Percentiles rank a stretch among this genome's conserved stretches.
These are phyloP conservation scores for Solanum etuberosum DNA, from an alignment of 257 asterid genomes.

Conservation along the genomic window DNA sequence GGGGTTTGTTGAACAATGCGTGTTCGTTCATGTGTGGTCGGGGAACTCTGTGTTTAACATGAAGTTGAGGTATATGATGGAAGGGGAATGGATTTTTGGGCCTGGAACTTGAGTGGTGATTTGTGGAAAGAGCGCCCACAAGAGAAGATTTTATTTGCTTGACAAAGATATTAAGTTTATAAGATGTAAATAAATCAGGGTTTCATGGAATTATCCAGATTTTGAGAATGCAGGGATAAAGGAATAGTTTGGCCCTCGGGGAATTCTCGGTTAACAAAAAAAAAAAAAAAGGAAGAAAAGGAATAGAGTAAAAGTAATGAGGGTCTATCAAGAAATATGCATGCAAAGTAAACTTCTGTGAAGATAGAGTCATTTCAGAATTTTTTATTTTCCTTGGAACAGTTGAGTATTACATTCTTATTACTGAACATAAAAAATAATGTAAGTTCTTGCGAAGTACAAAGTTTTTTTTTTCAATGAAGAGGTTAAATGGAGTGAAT, in stretches of 20 bases:
- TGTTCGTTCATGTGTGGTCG: not conserved
- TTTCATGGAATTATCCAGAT: not conserved
- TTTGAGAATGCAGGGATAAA: not conserved
- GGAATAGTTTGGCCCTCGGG: not conserved
- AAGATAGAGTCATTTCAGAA: not conserved
- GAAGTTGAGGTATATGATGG: not conserved
- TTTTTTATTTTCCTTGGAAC: not conserved
- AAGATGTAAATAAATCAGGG: not conserved
- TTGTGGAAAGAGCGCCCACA: not conserved
- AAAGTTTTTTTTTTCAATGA: not conserved
- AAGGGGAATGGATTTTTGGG: not conserved
- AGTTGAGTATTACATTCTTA: not conserved
- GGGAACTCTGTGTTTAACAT: not conserved
- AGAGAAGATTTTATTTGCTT: not conserved
- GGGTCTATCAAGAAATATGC: not conserved
- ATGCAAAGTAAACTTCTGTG: not conserved
- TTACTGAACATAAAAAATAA: not conserved
- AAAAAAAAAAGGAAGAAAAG: not conserved
- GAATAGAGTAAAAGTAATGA: not conserved
- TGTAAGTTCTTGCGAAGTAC: not conserved
- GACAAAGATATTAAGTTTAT: not conserved
- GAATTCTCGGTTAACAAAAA: not conserved
- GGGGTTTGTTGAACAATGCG: not conserved
- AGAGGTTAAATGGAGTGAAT: not conserved
- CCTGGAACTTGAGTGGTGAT: not conserved